Evolutionary conservation across 176 grass and related monocot species (phyloP), one percentile per base, ranked within the genome.

Genomic region (Tillandsia leiboldiana): DNA sequence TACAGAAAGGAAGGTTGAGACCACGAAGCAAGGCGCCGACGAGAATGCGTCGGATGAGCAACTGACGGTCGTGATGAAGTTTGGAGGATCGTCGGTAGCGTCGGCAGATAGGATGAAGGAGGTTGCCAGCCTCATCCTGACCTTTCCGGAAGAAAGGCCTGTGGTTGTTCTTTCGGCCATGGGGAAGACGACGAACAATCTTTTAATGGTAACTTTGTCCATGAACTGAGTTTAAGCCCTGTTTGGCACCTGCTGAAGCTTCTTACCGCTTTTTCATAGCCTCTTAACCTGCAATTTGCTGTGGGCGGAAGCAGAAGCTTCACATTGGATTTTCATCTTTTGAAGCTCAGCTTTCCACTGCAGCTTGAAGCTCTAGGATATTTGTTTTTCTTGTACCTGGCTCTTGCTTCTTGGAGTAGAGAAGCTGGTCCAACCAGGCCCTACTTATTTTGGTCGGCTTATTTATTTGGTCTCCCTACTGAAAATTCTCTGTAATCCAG

Each of bases 41-140:
- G 73, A 47, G 48, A 1, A 42, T 42, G 33, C 7, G 33, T 42
- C 33, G 33, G 33, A 42, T 42, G 73, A 85, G 22, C 76, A 83
- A 62, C 84, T 93, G 66, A 99, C 83, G 53, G 78, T 93, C 64
- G 90, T 93, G 17, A 93, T 99, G 94, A 99, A 99, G 81, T 99
- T 93, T n/a, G 90, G 90, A 1, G 94, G 94, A 5, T 99, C 94
- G 12, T 99, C 94, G 8, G 57, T 90, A 62, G 77, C 90, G 51
- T 85, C 86, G 15, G 70, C 82, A 7, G 84, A 82, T 49, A 87
- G 87, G 77, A 94, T 99, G 90, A 76, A 53, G 58, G 84, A 94
- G 83, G 84, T 94, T 70, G 90, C 84, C 14, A 73, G 24, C 49
- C 86, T 99, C 75, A 94, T 99, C 74, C 73, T 72, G 17, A 53